Base-by-base conservation (phyloP, 2,329 filamentous ascomycete species). In the Elsinoe fawcettii region DNA sequence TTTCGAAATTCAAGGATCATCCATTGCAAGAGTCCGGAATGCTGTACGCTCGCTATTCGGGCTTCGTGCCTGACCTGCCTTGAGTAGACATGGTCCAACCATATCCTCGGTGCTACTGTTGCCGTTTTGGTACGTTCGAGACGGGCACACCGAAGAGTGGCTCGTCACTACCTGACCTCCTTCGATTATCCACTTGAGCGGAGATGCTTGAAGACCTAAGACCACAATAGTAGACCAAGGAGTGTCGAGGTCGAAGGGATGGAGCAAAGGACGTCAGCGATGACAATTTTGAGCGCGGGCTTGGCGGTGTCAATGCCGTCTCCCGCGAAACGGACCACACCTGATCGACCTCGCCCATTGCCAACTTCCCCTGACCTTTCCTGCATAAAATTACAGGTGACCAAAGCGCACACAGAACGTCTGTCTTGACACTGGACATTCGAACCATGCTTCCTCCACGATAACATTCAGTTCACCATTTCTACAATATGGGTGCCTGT, bases 401-500 rank as follows among this genome's bases (percentile, higher is more conserved):
- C 41, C 54, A 58, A 49, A 43, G 32, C 59, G 43, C 46, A 27
- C 44, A 41, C 51, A 51, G 34, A 51, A 44, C 36, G 46, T 44
- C 55, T 41, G 36, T 32, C 43, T 43, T 51, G 57, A 36, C 16
- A 22, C 34, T 36, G 25, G 30, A 53, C 14, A 37, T 27, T 37
- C 20, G 16, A 34, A 53, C 20, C 16, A 55, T 61, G 51, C 56
- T 18, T 27, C 34, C 51, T 27, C 37, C 18, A 54, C 27, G 25
- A 37, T 51, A 58, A 55, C 55, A 58, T 46, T 18, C 32, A 53
- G 34, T 37, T 12, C 30, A 57, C 53, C 60, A 60, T 60, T 63
- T 63, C 62, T 63, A 64, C 70, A 37, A 67, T 65, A 77, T 77
- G 75, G 75, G 75, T 61, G 69, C 75, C 65, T 78, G 75, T 67